Evolutionary conservation across 2,329 filamentous ascomycete species (phyloP).

Genomic region (Trichoderma guizhouense): DNA sequence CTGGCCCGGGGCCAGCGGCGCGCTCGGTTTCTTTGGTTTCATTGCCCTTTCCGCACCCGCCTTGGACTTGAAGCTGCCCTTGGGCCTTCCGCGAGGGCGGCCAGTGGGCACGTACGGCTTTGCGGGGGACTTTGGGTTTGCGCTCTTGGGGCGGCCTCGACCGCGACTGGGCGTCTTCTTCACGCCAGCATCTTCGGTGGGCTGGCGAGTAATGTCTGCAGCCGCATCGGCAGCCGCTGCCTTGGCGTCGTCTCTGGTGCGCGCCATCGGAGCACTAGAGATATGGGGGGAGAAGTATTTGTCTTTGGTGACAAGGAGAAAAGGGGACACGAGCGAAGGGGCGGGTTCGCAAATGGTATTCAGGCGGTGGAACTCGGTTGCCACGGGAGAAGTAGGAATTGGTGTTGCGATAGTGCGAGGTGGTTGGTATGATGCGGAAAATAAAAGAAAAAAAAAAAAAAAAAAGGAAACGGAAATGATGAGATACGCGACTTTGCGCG

Average conservation of each 20-base stretch:
- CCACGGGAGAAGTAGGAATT: background rate
- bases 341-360: background rate
- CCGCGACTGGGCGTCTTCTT: slow-evolving; percentile 40
- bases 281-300: background rate
- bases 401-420: background rate
- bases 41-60: background rate
- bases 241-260: slow-evolving; percentile 31
- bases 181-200: slow-evolving; percentile 30
- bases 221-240: slow-evolving; percentile 32
- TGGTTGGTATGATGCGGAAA: background rate
- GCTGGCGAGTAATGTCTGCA: slow-evolving; percentile 27
- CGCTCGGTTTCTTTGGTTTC: slow-evolving; percentile 18
- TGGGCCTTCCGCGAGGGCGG: slow-evolving; percentile 47
- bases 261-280: slow-evolving; percentile 27
- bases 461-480: slow-evolving; percentile 6
- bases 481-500: slow-evolving; percentile 17
- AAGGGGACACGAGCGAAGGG: background rate
- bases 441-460: background rate
- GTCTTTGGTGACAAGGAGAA: background rate
- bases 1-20: slow-evolving; percentile 20
- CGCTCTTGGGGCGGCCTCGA: slow-evolving; percentile 43
- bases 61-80: slow-evolving; percentile 37
- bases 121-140: slow-evolving; percentile 31
- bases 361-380: slow-evolving; percentile 5
- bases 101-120: slow-evolving; percentile 38